These are phyloP conservation scores for Leccinellum albellum DNA, from an alignment of 768 basidiomycete genomes.

Conservation along the genomic window DNA sequence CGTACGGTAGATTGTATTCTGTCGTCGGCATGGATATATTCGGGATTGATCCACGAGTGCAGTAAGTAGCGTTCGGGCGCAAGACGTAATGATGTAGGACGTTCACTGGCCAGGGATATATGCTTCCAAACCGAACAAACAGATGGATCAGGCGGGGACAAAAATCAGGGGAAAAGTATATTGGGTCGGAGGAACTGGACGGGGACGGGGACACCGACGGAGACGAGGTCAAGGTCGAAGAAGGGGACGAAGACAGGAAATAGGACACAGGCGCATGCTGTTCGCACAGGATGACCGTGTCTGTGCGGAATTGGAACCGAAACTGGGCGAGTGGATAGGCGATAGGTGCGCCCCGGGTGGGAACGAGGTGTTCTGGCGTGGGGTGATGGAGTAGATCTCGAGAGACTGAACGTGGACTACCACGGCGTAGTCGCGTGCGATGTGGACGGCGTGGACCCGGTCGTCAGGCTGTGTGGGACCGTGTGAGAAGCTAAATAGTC, in stretches of 20 bases:
- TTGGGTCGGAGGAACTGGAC: neutral
- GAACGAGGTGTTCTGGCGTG: constrained; percentile 19
- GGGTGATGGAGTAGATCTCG: constrained; percentile 40
- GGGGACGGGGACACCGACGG: no score
- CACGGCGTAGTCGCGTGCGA: constrained; percentile 43
- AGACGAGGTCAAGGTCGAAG: no score
- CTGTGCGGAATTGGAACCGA: constrained; percentile 56
- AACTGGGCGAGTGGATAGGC: constrained; percentile 45
- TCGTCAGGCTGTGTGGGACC: constrained; percentile 29
- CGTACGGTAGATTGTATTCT: constrained; percentile 44
- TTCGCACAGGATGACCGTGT: constrained; percentile 42
- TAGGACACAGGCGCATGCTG: constrained; percentile 14
- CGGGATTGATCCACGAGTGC: neutral
- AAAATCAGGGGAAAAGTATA: neutral
- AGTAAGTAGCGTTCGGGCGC: constrained; percentile 40
- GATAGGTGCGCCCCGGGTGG: constrained; percentile 13
- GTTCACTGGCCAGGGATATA: constrained; percentile 67
- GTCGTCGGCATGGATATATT: constrained; percentile 1
- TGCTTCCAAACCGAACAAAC: constrained; percentile 56
- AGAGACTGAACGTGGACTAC: constrained; percentile 40
- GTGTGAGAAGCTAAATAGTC: no score
- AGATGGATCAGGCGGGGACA: constrained; percentile 40
- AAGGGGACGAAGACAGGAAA: neutral
- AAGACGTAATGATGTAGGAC: constrained; percentile 61
- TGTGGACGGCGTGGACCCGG: constrained; percentile 38